Conservation (phyloP, 2,329 filamentous ascomycete species). For the Albophoma yamanashiensis region DNA sequence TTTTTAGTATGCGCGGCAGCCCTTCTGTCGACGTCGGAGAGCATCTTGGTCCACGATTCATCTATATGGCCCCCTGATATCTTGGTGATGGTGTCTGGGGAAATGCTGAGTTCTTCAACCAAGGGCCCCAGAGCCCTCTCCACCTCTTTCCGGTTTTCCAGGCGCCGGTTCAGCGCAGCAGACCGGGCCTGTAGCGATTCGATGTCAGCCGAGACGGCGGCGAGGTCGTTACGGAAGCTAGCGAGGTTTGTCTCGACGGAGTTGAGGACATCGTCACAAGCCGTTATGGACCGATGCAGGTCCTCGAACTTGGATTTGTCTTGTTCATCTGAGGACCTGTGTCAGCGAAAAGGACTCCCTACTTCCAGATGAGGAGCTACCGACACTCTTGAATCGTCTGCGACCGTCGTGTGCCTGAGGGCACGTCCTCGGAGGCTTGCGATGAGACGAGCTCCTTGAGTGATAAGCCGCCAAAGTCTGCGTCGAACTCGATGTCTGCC, state of each 20-base stretch:
- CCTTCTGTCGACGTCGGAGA: slow-evolving; percentile 76
- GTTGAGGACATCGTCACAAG: slow-evolving; percentile 86
- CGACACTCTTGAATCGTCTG: slow-evolving; percentile 65
- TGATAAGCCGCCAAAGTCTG: slow-evolving; percentile 71
- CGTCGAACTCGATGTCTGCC: slow-evolving; percentile 50
- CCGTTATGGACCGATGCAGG: slow-evolving; percentile 76
- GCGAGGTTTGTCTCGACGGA: slow-evolving; percentile 89
- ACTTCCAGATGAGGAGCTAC: slow-evolving; percentile 13
- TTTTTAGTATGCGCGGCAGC: slow-evolving; percentile 61
- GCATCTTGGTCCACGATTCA: slow-evolving; percentile 72
- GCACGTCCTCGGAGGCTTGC: slow-evolving; percentile 10
- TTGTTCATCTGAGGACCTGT: slow-evolving; percentile 49
- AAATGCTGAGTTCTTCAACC: slow-evolving; percentile 84
- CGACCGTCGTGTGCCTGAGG: slow-evolving; percentile 28
- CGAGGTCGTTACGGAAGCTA: slow-evolving; percentile 88
- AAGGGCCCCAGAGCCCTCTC: slow-evolving; percentile 80
- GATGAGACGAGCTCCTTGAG: slow-evolving; percentile 57
- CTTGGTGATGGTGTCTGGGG: slow-evolving; percentile 71
- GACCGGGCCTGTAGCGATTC: slow-evolving; percentile 87
- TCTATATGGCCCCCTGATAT: slow-evolving; percentile 86
- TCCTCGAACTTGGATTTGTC: slow-evolving; percentile 83
- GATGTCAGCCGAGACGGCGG: slow-evolving; percentile 86
- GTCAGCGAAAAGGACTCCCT: not conserved
- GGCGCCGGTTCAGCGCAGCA: slow-evolving; percentile 65
- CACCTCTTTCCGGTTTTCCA: slow-evolving; percentile 82